phyloP scores from a whole-genome alignment of 2,329 filamentous ascomycete genomes.

The Claviceps sp. region DNA sequence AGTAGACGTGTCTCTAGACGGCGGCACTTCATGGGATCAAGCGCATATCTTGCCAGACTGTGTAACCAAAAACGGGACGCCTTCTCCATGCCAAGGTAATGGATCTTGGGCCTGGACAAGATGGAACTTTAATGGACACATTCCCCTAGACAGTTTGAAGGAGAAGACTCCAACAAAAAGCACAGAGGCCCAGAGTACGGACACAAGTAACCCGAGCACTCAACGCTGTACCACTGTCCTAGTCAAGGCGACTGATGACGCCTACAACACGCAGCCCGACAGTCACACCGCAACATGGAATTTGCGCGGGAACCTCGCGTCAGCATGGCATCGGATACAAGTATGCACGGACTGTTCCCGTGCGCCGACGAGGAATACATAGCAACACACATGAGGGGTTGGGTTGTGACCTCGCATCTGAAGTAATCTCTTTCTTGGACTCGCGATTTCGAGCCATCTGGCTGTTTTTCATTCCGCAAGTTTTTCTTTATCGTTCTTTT shows the following conservation, averaged over 20 bases:
- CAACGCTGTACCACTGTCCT: conserved; percentile 37
- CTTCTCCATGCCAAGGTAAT: conserved; percentile 24
- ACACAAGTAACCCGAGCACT: conserved; percentile 9
- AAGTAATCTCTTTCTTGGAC: not conserved
- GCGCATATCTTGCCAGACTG: conserved; percentile 43
- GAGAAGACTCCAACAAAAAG: conserved; percentile 5
- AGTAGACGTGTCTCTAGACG: conserved; percentile 54
- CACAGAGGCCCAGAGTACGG: conserved; percentile 7
- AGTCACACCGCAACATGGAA: conserved; percentile 48
- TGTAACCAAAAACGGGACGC: conserved; percentile 12
- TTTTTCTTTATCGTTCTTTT: too few relatives aligned
- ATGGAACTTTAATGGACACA: conserved; percentile 42
- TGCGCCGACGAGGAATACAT: not conserved
- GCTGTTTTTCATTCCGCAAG: too few relatives aligned
- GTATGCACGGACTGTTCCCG: conserved; percentile 21
- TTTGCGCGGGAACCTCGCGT: conserved; percentile 49
- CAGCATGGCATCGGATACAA: conserved; percentile 50
- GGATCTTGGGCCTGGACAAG: conserved; percentile 51
- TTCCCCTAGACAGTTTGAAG: conserved; percentile 23
- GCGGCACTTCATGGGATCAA: conserved; percentile 50
- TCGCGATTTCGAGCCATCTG: too few relatives aligned
- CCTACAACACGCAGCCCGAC: conserved; percentile 55
- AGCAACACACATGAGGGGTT: not conserved
- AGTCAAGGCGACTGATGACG: conserved; percentile 53
- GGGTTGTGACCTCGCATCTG: not conserved